Evolutionary conservation across 352 stramenopile species (phyloP).

Genomic region (Globisporangium echinulatum): DNA sequence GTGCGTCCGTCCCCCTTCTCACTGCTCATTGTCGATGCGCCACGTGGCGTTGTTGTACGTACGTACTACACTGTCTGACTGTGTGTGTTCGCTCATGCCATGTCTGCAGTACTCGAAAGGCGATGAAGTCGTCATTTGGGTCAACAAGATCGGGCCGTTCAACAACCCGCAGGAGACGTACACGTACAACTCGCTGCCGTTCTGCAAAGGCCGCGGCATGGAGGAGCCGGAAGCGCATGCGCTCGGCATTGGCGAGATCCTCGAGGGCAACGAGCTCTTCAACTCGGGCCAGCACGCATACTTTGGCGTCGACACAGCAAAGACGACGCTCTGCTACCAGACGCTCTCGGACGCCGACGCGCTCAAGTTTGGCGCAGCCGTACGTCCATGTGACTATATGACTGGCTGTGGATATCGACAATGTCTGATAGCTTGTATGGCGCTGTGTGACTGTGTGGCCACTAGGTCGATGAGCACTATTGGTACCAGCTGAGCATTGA

Average conservation of each 20-base stretch:
- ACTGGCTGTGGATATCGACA: neutral
- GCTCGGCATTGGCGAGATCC: constrained; percentile 92
- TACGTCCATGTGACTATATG: constrained; percentile 13
- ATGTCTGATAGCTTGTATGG: no score
- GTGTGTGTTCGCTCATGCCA: neutral
- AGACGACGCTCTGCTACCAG: constrained; percentile 69
- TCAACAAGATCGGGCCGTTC: constrained; percentile 97
- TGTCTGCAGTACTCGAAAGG: constrained; percentile 46
- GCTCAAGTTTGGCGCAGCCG: constrained; percentile 71
- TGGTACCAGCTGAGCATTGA: constrained; percentile 99
- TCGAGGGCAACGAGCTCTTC: constrained; percentile 93
- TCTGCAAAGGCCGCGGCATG: constrained; percentile 89
- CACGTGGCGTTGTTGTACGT: neutral
- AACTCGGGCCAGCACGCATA: constrained; percentile 87
- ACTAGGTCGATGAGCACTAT: constrained; percentile 92
- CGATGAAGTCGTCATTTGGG: constrained; percentile 91
- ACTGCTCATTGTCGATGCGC: neutral
- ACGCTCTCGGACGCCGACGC: constrained; percentile 65
- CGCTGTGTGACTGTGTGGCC: neutral
- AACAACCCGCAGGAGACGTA: constrained; percentile 99
- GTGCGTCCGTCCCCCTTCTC: constrained; percentile 10
- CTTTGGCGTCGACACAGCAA: constrained; percentile 65
- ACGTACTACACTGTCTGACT: neutral
- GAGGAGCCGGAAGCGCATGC: constrained; percentile 84
- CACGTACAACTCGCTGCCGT: constrained; percentile 98